Evolutionary conservation across 441 rosid species (phyloP).

Genomic region (Pelargonium cotyledonis): DNA sequence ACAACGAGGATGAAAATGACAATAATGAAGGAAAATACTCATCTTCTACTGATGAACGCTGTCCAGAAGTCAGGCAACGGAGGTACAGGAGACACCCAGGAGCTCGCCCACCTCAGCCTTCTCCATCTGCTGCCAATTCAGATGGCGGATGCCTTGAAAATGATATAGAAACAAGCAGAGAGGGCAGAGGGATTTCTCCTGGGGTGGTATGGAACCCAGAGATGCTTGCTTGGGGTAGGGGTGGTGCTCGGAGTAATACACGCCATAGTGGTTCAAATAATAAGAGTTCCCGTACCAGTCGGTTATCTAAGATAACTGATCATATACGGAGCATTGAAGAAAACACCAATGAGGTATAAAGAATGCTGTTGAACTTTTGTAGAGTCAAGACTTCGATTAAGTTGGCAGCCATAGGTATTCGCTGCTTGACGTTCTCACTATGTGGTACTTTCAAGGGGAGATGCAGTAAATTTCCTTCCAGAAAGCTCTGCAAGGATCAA

Average conservation of each 20-base stretch:
- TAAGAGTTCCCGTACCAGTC: conserved; percentile 41
- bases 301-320: conserved; percentile 47
- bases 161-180: conserved; percentile 38
- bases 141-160: conserved; percentile 37
- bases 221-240: conserved; percentile 68
- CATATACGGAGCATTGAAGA: conserved; percentile 47
- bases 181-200: conserved; percentile 43
- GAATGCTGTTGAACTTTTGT: conserved; percentile 13
- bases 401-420: neutral
- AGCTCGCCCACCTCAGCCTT: conserved; percentile 42
- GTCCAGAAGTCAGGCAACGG: conserved; percentile 39
- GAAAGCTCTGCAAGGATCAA: conserved; percentile 10
- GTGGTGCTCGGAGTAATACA: conserved; percentile 60
- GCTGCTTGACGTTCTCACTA: neutral
- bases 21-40: conserved; percentile 57
- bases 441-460: conserved; percentile 12
- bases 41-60: conserved; percentile 70
- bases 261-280: conserved; percentile 40
- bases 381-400: neutral
- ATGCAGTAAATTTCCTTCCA: conserved; percentile 10
- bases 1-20: conserved; percentile 49
- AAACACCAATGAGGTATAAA: conserved; percentile 45
- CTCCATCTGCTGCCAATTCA: conserved; percentile 39
- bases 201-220: conserved; percentile 52
- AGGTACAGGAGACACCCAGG: conserved; percentile 52